A percentile compares a stretch with the other conserved stretches of the same genome.
phyloP scores from a whole-genome alignment of 257 asterid genomes.

The Gentiana straminea region DNA sequence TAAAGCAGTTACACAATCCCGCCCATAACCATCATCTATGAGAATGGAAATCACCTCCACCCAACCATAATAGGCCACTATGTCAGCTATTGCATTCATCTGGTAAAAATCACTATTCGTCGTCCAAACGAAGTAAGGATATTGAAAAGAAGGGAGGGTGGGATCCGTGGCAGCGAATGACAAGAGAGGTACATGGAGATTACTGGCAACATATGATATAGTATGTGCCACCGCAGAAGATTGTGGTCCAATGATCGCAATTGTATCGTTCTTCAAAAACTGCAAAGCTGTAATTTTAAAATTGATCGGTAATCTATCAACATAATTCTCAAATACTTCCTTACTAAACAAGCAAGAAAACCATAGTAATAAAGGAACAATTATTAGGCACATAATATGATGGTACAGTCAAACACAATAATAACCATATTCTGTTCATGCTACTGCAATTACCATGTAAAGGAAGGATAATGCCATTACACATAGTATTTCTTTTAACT shows the following conservation, averaged over 20 bases:
- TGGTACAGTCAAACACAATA: no score
- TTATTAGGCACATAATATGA: no score
- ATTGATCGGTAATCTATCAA: no score
- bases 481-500: no score
- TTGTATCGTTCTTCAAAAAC: constrained; percentile 59
- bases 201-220: constrained; percentile 69
- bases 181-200: constrained; percentile 77
- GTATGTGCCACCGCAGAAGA: constrained; percentile 67
- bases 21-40: constrained; percentile 62
- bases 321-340: no score
- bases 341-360: no score
- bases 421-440: no score
- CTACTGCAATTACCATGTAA: no score
- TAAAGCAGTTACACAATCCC: constrained; percentile 44
- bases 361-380: no score
- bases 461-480: no score
- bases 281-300: constrained; percentile 38
- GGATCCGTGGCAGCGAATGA: constrained; percentile 85
- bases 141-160: constrained; percentile 60
- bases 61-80: constrained; percentile 47
- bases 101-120: constrained; percentile 66
- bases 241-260: constrained; percentile 87
- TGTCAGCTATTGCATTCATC: constrained; percentile 72
- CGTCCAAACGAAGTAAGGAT: constrained; percentile 74
- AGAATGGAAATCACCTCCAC: constrained; percentile 45